These are phyloP conservation scores for Calonectria pseudoturangicola DNA, from an alignment of 2,329 filamentous ascomycete species.

Conservation along the genomic window DNA sequence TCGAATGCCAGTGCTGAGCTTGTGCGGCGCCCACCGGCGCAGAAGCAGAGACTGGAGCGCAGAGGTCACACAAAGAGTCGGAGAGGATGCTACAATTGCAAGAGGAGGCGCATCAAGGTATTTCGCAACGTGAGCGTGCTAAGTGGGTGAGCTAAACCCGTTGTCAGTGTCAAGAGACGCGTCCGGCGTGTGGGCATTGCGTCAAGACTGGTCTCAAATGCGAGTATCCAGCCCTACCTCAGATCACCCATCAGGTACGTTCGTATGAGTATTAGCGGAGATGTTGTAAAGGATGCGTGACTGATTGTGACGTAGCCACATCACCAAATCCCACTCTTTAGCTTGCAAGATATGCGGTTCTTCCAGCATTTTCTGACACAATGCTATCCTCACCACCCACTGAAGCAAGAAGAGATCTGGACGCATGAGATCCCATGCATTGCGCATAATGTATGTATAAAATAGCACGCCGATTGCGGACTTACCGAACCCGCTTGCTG, in stretches of 20 bases:
- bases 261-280: neutral
- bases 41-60: slow-evolving; percentile 67
- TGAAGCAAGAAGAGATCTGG: slow-evolving; percentile 81
- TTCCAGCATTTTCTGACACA: slow-evolving; percentile 80
- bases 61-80: slow-evolving; percentile 80
- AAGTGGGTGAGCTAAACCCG: slow-evolving; percentile 38
- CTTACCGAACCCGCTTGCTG: slow-evolving; percentile 12
- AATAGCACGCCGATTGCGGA: too few relatives aligned
- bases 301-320: slow-evolving; percentile 65
- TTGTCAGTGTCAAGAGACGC: slow-evolving; percentile 78
- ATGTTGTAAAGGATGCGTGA: neutral
- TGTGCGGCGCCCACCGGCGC: slow-evolving; percentile 40
- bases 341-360: slow-evolving; percentile 79
- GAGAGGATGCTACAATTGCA: slow-evolving; percentile 80
- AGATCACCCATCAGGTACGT: slow-evolving; percentile 70
- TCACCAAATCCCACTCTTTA: slow-evolving; percentile 75
- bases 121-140: neutral
- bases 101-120: slow-evolving; percentile 79
- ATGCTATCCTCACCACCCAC: slow-evolving; percentile 78
- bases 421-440: slow-evolving; percentile 80
- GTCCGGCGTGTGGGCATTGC: slow-evolving; percentile 78
- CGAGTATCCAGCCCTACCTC: slow-evolving; percentile 74
- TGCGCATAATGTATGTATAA: slow-evolving; percentile 75
- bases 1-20: slow-evolving; percentile 49
- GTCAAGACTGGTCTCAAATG: slow-evolving; percentile 77